Base-by-base conservation (phyloP, 495 filamentous ascomycete species). In the Alectoria sarmentosa region DNA sequence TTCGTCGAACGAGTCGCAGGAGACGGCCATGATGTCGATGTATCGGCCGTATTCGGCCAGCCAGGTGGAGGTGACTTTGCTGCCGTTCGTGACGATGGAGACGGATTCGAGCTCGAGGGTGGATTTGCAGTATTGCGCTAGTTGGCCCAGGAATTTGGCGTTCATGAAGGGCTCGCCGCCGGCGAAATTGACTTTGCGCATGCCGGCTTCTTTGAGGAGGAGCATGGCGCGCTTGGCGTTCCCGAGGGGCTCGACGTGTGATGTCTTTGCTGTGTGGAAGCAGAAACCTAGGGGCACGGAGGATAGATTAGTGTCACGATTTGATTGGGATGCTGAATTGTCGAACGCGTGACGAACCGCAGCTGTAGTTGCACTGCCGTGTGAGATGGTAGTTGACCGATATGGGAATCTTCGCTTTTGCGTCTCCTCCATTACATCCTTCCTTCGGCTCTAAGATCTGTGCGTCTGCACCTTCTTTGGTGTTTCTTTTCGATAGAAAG, bases 91-190 rank as follows among this genome's bases (percentile, higher is more conserved):
- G 46, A 83, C 77, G 59, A 84, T 82, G n/a, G 76, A 78, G 1
- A 84, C 76, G 36, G 76, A 78, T 66, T 84, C 80, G 15, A 85
- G 73, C 0, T 67, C 36, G 8, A 85, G 77, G 4, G 76, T 75
- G 38, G 76, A 69, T 65, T 85, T 85, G 73, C 79, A 81, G 70
- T 77, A 84, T 34, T 71, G 67, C 48, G 78, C 69, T 46, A 85
- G 71, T 55, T 77, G 67, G 34, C 80, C 77, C 5, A 85, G 74
- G 48, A 75, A 73, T 37, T 70, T 67, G 4, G 76, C 76, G 60
- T 85, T 80, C n/a, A 85, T 74, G 68, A 85, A 84, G 3, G 83
- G 82, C 65, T 86, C 83, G 9, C 83, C 83, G 42, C 83, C 83
- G 19, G 83, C 83, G 64, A 85, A 82, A 71, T 86, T 85, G 63